Conservation (phyloP, 1,139 yeast species). For the Scheffersomyces parashehatae region DNA sequence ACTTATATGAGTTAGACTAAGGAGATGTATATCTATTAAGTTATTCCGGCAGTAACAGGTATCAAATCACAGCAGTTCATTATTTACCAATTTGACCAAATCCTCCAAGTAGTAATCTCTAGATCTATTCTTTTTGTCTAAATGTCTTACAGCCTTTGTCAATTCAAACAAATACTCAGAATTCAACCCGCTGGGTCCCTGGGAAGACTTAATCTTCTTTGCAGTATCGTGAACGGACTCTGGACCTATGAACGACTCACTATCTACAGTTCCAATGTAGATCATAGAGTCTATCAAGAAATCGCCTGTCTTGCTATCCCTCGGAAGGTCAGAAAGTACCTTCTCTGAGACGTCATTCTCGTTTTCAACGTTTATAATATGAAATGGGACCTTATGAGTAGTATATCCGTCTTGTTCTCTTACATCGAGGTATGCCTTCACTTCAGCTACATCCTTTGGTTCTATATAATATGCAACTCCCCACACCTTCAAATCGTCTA, state of each 20-base stretch:
- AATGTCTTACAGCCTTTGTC: slow-evolving; percentile 50
- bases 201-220: slow-evolving; percentile 48
- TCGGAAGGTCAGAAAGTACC: slow-evolving; percentile 14
- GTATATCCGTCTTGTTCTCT: slow-evolving; percentile 91
- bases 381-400: slow-evolving; percentile 67
- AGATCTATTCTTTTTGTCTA: slow-evolving; percentile 37
- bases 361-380: slow-evolving; percentile 37
- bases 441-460: slow-evolving; percentile 59
- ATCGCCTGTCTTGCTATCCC: slow-evolving; percentile 32
- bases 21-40: no score
- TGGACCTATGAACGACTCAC: slow-evolving; percentile 83
- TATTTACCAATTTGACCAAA: slow-evolving; percentile 18
- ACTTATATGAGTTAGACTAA: no score
- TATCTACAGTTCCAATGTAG: slow-evolving; percentile 81
- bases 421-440: slow-evolving; percentile 67
- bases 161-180: slow-evolving; percentile 65
- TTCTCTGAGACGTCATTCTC: slow-evolving; percentile 5
- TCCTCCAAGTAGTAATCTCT: slow-evolving; percentile 42
- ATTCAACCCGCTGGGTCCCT: slow-evolving; percentile 84
- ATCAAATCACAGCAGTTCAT: not conserved
- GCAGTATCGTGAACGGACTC: slow-evolving; percentile 65
- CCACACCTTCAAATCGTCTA: slow-evolving; percentile 60
- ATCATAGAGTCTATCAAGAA: slow-evolving; percentile 59
- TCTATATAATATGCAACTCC: slow-evolving; percentile 87
- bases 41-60: no score